These are phyloP conservation scores for Apophysomyces sp. DNA, from an alignment of 371 early-diverging fungal genomes.

Conservation along the genomic window DNA sequence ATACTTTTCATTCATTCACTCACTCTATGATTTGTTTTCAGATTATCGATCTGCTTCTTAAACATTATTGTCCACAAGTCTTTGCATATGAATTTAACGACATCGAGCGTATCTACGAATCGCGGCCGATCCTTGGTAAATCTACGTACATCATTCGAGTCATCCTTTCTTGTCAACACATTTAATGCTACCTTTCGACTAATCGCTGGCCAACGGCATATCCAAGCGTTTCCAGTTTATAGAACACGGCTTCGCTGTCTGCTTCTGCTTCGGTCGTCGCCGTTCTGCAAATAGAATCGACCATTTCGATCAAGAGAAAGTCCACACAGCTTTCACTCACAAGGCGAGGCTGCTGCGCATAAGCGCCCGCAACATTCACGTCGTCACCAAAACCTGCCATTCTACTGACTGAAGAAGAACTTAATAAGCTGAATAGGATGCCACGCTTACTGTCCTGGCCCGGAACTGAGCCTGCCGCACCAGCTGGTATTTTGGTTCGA, in stretches of 20 bases:
- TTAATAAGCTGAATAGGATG: neutral
- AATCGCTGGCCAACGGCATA: conserved; percentile 87
- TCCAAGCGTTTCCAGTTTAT: conserved; percentile 87
- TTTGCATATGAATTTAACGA: conserved; percentile 97
- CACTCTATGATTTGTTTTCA: conserved; percentile 97
- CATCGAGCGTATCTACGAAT: conserved; percentile 88
- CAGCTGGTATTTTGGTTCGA: no score
- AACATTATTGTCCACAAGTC: conserved; percentile 95
- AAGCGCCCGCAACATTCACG: conserved; percentile 4
- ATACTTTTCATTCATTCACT: conserved; percentile 5
- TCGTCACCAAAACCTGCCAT: conserved; percentile 15
- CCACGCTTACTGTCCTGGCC: neutral
- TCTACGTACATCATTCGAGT: conserved; percentile 30
- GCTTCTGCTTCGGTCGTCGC: conserved; percentile 62
- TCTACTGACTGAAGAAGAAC: neutral
- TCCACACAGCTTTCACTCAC: conserved; percentile 72
- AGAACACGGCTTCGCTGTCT: conserved; percentile 78
- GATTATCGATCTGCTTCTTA: conserved; percentile 94
- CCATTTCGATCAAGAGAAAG: conserved; percentile 79
- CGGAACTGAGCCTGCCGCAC: no score
- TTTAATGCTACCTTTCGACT: conserved; percentile 71
- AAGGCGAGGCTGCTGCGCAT: conserved; percentile 27
- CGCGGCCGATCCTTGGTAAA: conserved; percentile 81
- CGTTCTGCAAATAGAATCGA: conserved; percentile 65
- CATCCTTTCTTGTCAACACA: neutral